A percentile compares a stretch with the other conserved stretches of the same genome.
Evolutionary conservation across 345 rosid species (phyloP).

Genomic region (Aethionema arabicum): DNA sequence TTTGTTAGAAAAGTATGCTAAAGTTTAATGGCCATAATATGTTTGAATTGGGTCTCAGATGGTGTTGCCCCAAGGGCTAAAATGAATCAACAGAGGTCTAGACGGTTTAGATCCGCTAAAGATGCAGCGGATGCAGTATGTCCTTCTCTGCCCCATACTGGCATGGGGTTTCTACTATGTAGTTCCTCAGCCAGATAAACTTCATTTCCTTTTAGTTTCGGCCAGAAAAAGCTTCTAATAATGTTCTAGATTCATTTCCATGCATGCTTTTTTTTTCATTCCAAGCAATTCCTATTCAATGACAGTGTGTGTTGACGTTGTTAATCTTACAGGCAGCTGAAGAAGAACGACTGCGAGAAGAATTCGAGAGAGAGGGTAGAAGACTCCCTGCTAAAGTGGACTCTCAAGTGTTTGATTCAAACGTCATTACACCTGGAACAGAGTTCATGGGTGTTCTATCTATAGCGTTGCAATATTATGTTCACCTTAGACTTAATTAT

Average conservation of each 20-base stretch:
- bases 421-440: constrained; percentile 93
- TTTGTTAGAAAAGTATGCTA: neutral
- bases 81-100: constrained; percentile 96
- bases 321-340: constrained; percentile 65
- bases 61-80: constrained; percentile 99
- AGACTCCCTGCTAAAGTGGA: constrained; percentile 69
- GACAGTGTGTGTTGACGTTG: constrained; percentile 15
- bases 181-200: constrained; percentile 31
- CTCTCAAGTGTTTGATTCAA: constrained; percentile 71
- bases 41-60: constrained; percentile 48
- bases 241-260: constrained; percentile 6
- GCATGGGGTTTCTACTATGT: constrained; percentile 37
- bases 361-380: constrained; percentile 83
- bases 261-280: neutral
- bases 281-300: neutral
- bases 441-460: constrained; percentile 84
- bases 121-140: constrained; percentile 90
- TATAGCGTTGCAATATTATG: constrained; percentile 69
- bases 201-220: neutral
- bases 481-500: constrained; percentile 71
- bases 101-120: constrained; percentile 96
- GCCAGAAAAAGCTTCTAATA: neutral
- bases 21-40: constrained; percentile 24
- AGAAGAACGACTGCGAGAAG: constrained; percentile 73
- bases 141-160: constrained; percentile 35